phyloP scores from a whole-genome alignment of 2,329 filamentous ascomycete genomes.

The Bimuria novae-zelandiae region DNA sequence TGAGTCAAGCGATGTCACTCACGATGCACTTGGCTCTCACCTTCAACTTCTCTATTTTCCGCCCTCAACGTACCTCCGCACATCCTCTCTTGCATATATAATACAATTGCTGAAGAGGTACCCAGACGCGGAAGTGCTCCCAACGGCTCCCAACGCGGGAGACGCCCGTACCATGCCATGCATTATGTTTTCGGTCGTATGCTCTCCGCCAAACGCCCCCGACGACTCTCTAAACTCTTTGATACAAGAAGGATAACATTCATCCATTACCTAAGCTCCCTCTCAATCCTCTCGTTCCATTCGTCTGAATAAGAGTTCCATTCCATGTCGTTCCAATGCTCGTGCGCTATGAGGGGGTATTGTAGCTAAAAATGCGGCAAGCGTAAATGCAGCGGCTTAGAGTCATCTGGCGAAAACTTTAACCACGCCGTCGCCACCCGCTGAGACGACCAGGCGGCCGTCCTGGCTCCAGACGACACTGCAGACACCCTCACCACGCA shows the following conservation, averaged over 20 bases:
- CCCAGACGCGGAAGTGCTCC: neutral
- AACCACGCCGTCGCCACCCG: slow-evolving; percentile 91
- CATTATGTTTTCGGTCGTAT: slow-evolving; percentile 6
- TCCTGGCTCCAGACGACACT: slow-evolving; percentile 95
- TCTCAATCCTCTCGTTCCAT: neutral
- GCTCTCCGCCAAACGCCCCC: neutral
- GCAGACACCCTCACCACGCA: slow-evolving; percentile 95
- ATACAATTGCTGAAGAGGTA: slow-evolving; percentile 13
- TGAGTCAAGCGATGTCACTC: too few relatives aligned
- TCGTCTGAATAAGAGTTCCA: neutral
- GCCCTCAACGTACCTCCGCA: neutral
- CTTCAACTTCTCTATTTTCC: neutral
- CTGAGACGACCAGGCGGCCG: slow-evolving; percentile 90
- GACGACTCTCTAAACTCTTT: neutral
- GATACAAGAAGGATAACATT: slow-evolving; percentile 19
- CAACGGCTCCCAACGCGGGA: neutral
- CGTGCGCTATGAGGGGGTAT: slow-evolving; percentile 15
- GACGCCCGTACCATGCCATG: slow-evolving; percentile 10
- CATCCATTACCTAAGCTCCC: neutral
- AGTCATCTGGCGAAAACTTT: slow-evolving; percentile 71
- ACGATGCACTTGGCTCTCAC: too few relatives aligned
- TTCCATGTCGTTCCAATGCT: slow-evolving; percentile 9
- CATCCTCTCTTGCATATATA: slow-evolving; percentile 6
- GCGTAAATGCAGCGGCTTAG: neutral
- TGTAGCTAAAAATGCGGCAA: slow-evolving; percentile 9